Evolutionary conservation across 1,284 basidiomycete species (phyloP).

Genomic region (Malassezia vespertilionis): DNA sequence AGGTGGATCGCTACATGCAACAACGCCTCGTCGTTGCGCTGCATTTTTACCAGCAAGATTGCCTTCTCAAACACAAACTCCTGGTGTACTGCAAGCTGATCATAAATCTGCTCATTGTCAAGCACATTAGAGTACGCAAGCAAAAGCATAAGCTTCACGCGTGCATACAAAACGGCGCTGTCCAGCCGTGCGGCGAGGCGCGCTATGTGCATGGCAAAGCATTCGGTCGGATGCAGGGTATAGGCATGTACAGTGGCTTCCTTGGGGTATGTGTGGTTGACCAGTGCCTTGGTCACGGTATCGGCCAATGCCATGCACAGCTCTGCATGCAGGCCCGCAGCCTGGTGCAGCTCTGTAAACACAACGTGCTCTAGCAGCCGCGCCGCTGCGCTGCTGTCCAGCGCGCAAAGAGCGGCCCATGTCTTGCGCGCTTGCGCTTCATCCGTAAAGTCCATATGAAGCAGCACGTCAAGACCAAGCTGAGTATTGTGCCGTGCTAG

Average conservation of each 20-base stretch:
- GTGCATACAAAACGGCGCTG: too few relatives aligned
- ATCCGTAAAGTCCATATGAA: background rate
- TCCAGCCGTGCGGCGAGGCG: background rate
- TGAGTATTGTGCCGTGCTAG: conserved; percentile 28
- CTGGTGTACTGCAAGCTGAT: conserved; percentile 11
- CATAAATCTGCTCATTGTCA: conserved; percentile 17
- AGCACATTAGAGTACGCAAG: conserved; percentile 29
- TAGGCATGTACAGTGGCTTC: background rate
- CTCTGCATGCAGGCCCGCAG: conserved; percentile 25
- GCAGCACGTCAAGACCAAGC: conserved; percentile 19
- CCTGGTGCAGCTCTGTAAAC: conserved; percentile 21
- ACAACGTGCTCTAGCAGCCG: conserved; percentile 36
- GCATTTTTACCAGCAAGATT: conserved; percentile 29
- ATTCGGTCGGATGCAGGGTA: background rate
- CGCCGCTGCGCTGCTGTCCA: conserved; percentile 27
- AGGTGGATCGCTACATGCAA: conserved; percentile 25
- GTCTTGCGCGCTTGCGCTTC: conserved; percentile 10
- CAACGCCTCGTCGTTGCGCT: conserved; percentile 26
- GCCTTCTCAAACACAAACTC: conserved; percentile 25
- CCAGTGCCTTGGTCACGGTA: background rate
- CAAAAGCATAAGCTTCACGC: conserved; percentile 31
- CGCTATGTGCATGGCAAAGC: background rate
- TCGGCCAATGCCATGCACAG: conserved; percentile 8
- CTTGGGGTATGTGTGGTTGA: background rate
- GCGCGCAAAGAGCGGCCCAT: conserved; percentile 19